Base-by-base conservation (phyloP, 371 early-diverging fungal genomes). In the Actinomucor elegans region DNA sequence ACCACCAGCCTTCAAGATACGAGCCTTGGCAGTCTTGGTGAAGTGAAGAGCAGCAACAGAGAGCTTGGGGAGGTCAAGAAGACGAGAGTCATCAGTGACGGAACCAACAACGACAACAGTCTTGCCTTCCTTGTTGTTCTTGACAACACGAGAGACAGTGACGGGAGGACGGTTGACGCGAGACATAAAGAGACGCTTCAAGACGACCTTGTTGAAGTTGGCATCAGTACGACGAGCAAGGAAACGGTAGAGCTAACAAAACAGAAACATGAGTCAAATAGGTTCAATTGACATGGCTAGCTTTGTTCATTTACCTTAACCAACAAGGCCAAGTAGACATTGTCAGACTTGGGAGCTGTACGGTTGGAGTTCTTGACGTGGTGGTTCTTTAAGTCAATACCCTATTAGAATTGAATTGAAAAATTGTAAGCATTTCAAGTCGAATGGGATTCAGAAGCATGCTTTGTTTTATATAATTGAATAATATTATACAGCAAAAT, bases 121-220 rank as follows among this genome's bases (percentile, higher is more conserved):
- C 81, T 94, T 93, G 73, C 87, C 86, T 29, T 75, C 79, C 61
- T 79, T 64, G 68, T 85, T 59, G 84, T 84, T 80, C 66, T 87
- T 76, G 53, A 81, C 84, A 52, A 99, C 65, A 53, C 94, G 91
- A 55, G 98, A 96, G 51, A 97, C 67, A 37, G 96, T 92, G 59
- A 99, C 79, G 32, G 98, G 93, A 48, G 98, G 97, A 59, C 94
- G 90, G 91, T 97, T 93, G 82, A 94, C 79, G 59, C 94, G 91
- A 70, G 96, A 95, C 97, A 96, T 94, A 76, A 93, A 95, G 64
- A 99, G 91, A 64, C 99, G 91, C 91, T 94, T 95, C 79, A 97
- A 85, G 69, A 99, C 87, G 57, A 93, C 93, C 88, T 94, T 93
- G 95, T 99, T 99, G 88, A 99, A 99, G 78, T 84, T 77, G 78